Base-by-base conservation (phyloP, 306 rosid genomes). In the Fragaria ananassa region DNA sequence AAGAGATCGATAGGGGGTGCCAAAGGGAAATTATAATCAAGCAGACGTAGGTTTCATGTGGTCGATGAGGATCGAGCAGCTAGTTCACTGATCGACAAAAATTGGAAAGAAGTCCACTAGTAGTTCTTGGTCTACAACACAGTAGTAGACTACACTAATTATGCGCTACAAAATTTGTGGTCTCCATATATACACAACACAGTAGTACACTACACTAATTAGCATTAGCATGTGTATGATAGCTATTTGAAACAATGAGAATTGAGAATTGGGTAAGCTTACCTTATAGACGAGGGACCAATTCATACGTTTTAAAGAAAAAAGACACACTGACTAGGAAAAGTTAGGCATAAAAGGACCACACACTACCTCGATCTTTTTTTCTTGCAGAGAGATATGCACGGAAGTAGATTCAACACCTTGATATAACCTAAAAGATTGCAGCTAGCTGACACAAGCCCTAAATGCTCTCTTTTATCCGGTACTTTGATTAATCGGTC, bases 351-450 rank as follows among this genome's bases (percentile, higher is more conserved):
- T 19, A 13, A 57, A 17, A 81, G 96, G 98, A 91, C 98, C 97
- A 93, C 6, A 18, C 27, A 35, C 47, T 37, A 19, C 47, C 14
- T 35, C 10, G 35, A 31, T 31, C 35, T 31, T 62, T 71, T 71
- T 87, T 88, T 82, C 41, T 72, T 82, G 87, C 90, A 86, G 88
- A 88, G 91, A 88, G 91, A 93, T 88, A 90, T 91, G 94, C 86
- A 85, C 57, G 85, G 66, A 77, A 31, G 78, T 76, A 44, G 64
- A 72, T 71, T 81, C 27, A 65, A 41, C 76, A 57, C 75, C 78
- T 77, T 72, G 63, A 54, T 64, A 39, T 64, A 39, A 76, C 78
- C 75, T 77, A 79, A 53, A 17, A 63, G 68, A 31, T 60, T 7
- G 23, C 68, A 46, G 74, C 68, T 4, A 39, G 35, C 35, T 79